Percentiles rank a stretch among this genome's conserved stretches.
These are phyloP conservation scores for Boletellus emodensis DNA, from an alignment of 768 basidiomycete species.

Conservation along the genomic window DNA sequence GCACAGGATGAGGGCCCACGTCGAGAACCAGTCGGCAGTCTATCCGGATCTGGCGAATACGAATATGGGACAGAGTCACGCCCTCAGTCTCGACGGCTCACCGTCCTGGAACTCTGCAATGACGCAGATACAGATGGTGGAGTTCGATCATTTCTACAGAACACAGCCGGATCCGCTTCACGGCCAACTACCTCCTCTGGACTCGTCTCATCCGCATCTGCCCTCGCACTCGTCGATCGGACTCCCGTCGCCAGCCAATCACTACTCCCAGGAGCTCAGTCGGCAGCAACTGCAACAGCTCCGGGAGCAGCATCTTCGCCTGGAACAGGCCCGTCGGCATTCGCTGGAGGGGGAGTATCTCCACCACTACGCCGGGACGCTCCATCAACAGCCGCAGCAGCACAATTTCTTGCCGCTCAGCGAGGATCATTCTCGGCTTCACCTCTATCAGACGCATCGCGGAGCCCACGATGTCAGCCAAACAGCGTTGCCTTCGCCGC, in stretches of 20 bases:
- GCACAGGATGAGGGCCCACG: slow-evolving; percentile 38
- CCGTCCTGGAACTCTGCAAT: slow-evolving; percentile 89
- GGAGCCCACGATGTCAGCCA: slow-evolving; percentile 34
- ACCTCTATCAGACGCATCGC: slow-evolving; percentile 34
- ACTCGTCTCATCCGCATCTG: slow-evolving; percentile 45
- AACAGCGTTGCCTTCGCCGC: slow-evolving; percentile 34
- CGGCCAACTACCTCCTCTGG: slow-evolving; percentile 44
- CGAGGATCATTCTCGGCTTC: slow-evolving; percentile 31
- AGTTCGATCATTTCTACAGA: slow-evolving; percentile 45
- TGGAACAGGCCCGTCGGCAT: slow-evolving; percentile 31
- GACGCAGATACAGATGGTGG: slow-evolving; percentile 48
- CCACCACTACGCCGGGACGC: slow-evolving; percentile 34
- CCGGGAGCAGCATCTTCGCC: slow-evolving; percentile 34
- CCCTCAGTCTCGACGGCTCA: slow-evolving; percentile 74
- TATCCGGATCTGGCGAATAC: slow-evolving; percentile 41
- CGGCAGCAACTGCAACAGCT: slow-evolving; percentile 41
- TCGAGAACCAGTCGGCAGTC: slow-evolving; percentile 32
- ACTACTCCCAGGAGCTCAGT: slow-evolving; percentile 48
- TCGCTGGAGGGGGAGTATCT: slow-evolving; percentile 37
- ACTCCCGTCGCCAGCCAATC: slow-evolving; percentile 28
- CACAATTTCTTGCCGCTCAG: slow-evolving; percentile 23
- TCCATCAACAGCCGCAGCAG: slow-evolving; percentile 28
- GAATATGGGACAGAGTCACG: slow-evolving; percentile 72
- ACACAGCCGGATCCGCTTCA: slow-evolving; percentile 32
- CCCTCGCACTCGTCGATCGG: slow-evolving; percentile 51